A percentile compares a stretch with the other conserved stretches of the same genome.
Conservation (phyloP, 2,329 filamentous ascomycete genomes). For the Sclerotinia subarctica region DNA sequence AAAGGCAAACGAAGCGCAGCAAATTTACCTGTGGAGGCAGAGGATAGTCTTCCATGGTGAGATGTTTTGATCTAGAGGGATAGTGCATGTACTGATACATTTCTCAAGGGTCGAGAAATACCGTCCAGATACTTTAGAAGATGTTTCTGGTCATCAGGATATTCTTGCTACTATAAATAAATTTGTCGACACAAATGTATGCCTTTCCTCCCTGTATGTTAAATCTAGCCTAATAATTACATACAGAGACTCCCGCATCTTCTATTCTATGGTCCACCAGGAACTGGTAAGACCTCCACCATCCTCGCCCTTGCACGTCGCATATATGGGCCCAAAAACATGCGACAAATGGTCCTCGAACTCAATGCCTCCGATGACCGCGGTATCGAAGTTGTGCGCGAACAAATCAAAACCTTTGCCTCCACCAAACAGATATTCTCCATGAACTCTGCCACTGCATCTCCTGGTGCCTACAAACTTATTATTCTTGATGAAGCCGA, state of each 20-base stretch:
- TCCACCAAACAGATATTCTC: constrained; percentile 96
- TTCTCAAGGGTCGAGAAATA: constrained; percentile 87
- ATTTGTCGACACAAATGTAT: constrained; percentile 85
- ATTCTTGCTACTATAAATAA: constrained; percentile 97
- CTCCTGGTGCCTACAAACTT: constrained; percentile 80
- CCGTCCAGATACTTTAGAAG: constrained; percentile 78
- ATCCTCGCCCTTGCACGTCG: constrained; percentile 87
- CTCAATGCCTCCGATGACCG: constrained; percentile 96
- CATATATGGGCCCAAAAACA: constrained; percentile 88
- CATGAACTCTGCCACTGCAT: constrained; percentile 50
- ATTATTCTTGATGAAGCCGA: constrained; percentile 99
- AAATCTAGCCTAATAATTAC: constrained; percentile 12
- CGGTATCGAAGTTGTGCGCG: constrained; percentile 94
- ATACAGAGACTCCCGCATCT: constrained; percentile 79
- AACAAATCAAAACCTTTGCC: constrained; percentile 99
- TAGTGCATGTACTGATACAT: constrained; percentile 27
- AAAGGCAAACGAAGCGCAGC: constrained; percentile 92
- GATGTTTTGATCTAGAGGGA: constrained; percentile 25
- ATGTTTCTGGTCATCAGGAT: constrained; percentile 95
- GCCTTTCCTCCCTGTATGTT: constrained; percentile 20
- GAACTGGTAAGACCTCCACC: constrained; percentile 96
- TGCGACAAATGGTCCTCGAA: constrained; percentile 98
- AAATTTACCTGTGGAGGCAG: constrained; percentile 88
- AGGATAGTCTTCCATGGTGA: constrained; percentile 91
- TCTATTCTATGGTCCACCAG: constrained; percentile 92